Percentiles rank a stretch among this genome's conserved stretches.
These are phyloP conservation scores for Beta lomatogona DNA, from an alignment of 179 eudicot genomes.

Conservation along the genomic window DNA sequence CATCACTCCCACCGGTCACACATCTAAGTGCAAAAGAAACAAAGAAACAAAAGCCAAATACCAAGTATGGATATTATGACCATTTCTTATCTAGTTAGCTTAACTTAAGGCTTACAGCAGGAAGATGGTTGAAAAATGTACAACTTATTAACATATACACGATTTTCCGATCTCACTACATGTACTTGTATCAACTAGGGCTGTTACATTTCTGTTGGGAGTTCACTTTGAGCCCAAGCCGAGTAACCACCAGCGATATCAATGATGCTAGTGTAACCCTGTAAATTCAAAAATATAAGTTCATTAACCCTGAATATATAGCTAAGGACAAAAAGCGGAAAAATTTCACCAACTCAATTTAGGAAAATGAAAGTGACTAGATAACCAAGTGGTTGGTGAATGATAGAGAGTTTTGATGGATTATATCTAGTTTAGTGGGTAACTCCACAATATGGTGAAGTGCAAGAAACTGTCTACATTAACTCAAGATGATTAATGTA, in stretches of 20 bases:
- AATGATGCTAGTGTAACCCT: conserved; percentile 65
- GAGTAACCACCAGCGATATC: conserved; percentile 75
- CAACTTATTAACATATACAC: not conserved
- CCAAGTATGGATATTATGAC: not conserved
- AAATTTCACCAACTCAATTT: not conserved
- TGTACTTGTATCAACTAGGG: too few species aligned
- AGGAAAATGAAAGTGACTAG: not conserved
- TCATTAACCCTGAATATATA: not conserved
- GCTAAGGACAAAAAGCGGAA: not conserved
- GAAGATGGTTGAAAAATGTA: not conserved
- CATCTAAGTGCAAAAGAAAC: not conserved
- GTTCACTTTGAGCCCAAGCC: conserved; percentile 63
- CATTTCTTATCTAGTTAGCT: not conserved
- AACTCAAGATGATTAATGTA: too few species aligned
- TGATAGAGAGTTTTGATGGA: not conserved
- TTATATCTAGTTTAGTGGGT: not conserved
- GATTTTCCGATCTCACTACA: not conserved
- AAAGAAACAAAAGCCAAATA: not conserved
- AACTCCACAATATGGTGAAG: not conserved
- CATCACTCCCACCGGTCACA: too few species aligned
- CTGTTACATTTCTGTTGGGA: conserved; percentile 38
- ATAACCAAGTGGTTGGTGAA: not conserved
- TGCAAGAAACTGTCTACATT: not conserved
- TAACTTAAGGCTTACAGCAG: not conserved
- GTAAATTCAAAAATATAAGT: conserved; percentile 5